Evolutionary conservation across 768 basidiomycete genomes (phyloP), one percentile per base, ranked within the genome.

Genomic region (Galerina sulciceps): DNA sequence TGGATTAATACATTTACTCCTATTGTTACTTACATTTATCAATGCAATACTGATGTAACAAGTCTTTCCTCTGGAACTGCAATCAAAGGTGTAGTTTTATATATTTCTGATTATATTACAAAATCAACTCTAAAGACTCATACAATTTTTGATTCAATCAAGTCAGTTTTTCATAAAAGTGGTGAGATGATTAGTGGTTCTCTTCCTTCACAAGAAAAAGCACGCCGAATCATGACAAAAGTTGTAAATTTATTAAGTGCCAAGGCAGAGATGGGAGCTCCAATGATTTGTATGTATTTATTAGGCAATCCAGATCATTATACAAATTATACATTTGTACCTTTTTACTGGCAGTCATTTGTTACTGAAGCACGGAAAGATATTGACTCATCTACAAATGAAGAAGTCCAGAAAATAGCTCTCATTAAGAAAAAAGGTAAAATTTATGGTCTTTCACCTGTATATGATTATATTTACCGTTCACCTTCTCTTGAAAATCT

Each of bases 81-180:
- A 1, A 66, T 79, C 1, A 74, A 74, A 34, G 67, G 67, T 10
- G 65, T 73, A 1, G 61, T 72, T 1, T 57, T 66, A 17, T 75
- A 77, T 66, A 63, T 76, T 0, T 70, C 75, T 9, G 74, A 79
- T 57, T 79, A 78, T 50, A 67, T 78, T 9, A 75, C 74, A 1
- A 79, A 80, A 57, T 35, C 59, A 2, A 34, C 53, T 2, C 47
- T 77, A 1, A 76, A 74, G 42, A 77, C 73, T 2, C 49, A 76
- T 63, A 46, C 57, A 6, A 66, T 76, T 8, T 75, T 77, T 65
- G 68, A 73, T n/a, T 50, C 65, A 13, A 60, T 74, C 8, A 42
- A 50, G 3, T 54, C 26, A 6, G 61, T 73, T 5, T 69, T 71
- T 59, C 41, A 64, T 2, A 68, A 52, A 42, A 64, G 65, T 36